These are phyloP conservation scores for Phytomonas sp. DNA, from an alignment of 208 protist genomes.

Conservation along the genomic window DNA sequence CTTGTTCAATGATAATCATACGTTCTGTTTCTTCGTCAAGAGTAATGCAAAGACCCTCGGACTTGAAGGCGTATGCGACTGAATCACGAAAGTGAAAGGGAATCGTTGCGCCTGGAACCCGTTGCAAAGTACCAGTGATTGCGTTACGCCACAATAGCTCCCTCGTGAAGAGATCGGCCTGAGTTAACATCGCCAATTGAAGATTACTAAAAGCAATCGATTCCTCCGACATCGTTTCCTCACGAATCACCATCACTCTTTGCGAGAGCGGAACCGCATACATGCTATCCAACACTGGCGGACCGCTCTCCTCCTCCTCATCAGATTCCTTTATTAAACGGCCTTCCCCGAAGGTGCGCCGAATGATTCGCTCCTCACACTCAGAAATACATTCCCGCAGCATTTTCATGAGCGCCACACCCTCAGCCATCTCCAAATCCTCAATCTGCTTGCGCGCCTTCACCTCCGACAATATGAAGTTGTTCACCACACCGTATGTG, in stretches of 20 bases:
- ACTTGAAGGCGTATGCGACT: slow-evolving; percentile 36
- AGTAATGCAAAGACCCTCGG: slow-evolving; percentile 34
- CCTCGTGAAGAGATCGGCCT: slow-evolving; percentile 34
- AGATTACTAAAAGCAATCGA: slow-evolving; percentile 43
- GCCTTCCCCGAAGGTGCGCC: slow-evolving; percentile 23
- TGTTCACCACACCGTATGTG: slow-evolving; percentile 12
- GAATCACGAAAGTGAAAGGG: slow-evolving; percentile 26
- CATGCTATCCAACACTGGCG: slow-evolving; percentile 23
- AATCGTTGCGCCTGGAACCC: slow-evolving; percentile 7
- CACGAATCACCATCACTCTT: slow-evolving; percentile 43
- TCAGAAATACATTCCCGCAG: slow-evolving; percentile 21
- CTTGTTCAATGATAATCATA: slow-evolving; percentile 49
- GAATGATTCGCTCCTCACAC: slow-evolving; percentile 36
- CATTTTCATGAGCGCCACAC: slow-evolving; percentile 17
- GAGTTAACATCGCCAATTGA: slow-evolving; percentile 27
- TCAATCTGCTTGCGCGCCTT: slow-evolving; percentile 34
- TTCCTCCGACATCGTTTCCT: slow-evolving; percentile 65
- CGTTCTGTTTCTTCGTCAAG: slow-evolving; percentile 48
- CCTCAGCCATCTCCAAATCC: slow-evolving; percentile 21
- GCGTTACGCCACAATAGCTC: slow-evolving; percentile 25
- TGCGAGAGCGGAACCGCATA: slow-evolving; percentile 54
- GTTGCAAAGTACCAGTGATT: slow-evolving; percentile 13
- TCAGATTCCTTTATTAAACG: slow-evolving; percentile 13
- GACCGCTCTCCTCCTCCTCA: slow-evolving; percentile 9
- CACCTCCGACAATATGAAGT: slow-evolving; percentile 24